Evolutionary conservation across 257 asterid species (phyloP).

Genomic region (Jaltomata sinuosa): DNA sequence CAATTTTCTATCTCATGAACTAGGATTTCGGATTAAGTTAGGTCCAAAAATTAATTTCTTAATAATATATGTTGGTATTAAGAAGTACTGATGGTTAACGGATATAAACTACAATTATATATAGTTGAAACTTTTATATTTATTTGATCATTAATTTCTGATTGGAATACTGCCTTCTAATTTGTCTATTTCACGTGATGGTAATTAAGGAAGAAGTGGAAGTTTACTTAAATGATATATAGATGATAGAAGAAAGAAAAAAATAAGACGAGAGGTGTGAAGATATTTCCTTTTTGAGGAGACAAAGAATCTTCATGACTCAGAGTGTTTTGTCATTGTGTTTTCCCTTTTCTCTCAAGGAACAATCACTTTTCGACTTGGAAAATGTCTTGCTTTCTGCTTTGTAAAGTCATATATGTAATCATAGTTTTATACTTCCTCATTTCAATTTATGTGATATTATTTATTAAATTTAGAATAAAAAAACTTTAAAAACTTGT

Average conservation of each 20-base stretch:
- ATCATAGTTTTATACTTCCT: neutral
- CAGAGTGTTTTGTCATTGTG: neutral
- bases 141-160: neutral
- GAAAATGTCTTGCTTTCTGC: neutral
- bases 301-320: neutral
- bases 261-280: neutral
- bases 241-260: neutral
- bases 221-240: neutral
- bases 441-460: neutral
- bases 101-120: neutral
- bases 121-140: neutral
- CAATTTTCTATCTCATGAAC: neutral
- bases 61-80: neutral
- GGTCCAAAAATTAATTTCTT: neutral
- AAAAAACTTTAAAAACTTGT: neutral
- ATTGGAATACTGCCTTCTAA: neutral
- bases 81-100: neutral
- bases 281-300: neutral
- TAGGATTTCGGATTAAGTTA: neutral
- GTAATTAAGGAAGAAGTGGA: neutral
- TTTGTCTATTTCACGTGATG: conserved; percentile 10
- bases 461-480: neutral
- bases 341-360: neutral
- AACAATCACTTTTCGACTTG: neutral
- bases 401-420: neutral